A percentile compares a stretch with the other conserved stretches of the same genome.
Evolutionary conservation across 495 filamentous ascomycete species (phyloP).

Genomic region (Hypoxylon lenormandii): DNA sequence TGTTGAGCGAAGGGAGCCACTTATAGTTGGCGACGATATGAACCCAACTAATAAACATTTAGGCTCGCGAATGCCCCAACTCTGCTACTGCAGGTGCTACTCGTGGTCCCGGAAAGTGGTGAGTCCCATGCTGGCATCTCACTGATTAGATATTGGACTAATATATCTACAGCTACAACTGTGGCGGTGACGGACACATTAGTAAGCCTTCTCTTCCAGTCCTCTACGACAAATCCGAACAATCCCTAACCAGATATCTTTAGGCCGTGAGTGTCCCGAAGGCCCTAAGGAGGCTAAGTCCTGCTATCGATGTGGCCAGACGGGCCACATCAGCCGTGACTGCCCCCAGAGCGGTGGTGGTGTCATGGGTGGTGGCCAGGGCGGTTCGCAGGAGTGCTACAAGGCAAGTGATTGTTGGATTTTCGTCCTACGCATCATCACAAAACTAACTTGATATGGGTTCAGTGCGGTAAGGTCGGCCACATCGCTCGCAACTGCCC

Average conservation of each 20-base stretch:
- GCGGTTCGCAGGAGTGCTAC: conserved; percentile 80
- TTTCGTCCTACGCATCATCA: background rate
- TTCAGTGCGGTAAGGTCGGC: conserved; percentile 86
- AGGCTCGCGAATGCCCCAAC: conserved; percentile 89
- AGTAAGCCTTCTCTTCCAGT: conserved; percentile 65
- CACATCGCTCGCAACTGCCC: conserved; percentile 98
- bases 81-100: conserved; percentile 52
- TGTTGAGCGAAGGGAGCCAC: conserved; percentile 32
- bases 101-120: conserved; percentile 92
- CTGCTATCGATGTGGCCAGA: conserved; percentile 91
- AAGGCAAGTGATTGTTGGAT: conserved; percentile 64
- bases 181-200: conserved; percentile 83
- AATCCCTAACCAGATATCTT: conserved; percentile 25
- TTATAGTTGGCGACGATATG: background rate
- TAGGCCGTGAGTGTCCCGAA: conserved; percentile 90
- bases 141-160: conserved; percentile 4
- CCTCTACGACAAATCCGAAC: background rate
- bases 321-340: conserved; percentile 93
- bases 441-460: conserved; percentile 25
- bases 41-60: conserved; percentile 35
- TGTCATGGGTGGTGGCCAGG: conserved; percentile 56
- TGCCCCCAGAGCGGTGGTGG: conserved; percentile 71
- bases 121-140: conserved; percentile 55
- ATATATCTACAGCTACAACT: conserved; percentile 59
- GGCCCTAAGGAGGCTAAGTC: conserved; percentile 88